These are phyloP conservation scores for Exophiala calicioides DNA, from an alignment of 2,329 filamentous ascomycete species.

Conservation along the genomic window DNA sequence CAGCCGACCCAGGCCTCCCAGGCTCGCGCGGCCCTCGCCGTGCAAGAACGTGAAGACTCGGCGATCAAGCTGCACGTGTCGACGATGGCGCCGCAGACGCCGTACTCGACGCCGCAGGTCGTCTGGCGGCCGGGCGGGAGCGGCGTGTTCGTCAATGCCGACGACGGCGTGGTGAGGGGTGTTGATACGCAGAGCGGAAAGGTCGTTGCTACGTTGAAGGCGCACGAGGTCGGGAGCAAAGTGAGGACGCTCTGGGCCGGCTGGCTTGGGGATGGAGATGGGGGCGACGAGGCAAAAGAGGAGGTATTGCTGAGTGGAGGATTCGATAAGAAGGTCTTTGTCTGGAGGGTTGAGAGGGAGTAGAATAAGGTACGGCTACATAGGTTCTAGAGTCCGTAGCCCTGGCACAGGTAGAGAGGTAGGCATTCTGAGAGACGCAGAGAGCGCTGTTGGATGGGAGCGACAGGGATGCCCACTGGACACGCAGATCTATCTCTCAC, in stretches of 20 bases:
- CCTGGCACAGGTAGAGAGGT: too few relatives aligned
- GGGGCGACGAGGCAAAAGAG: too few relatives aligned
- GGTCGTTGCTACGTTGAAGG: constrained; percentile 52
- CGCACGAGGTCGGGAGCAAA: constrained; percentile 60
- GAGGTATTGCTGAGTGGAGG: constrained; percentile 61
- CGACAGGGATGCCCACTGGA: too few relatives aligned
- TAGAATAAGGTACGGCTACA: too few relatives aligned
- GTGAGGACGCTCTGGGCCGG: constrained; percentile 61
- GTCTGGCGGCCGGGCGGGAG: constrained; percentile 63
- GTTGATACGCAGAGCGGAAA: constrained; percentile 62
- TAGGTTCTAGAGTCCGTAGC: too few relatives aligned
- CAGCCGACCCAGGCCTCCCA: constrained; percentile 24
- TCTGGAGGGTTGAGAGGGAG: constrained; percentile 48
- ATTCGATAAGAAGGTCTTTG: constrained; percentile 62
- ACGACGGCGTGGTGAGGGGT: constrained; percentile 63
- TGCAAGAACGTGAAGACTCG: constrained; percentile 59
- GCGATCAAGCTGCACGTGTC: constrained; percentile 62
- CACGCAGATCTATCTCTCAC: too few relatives aligned
- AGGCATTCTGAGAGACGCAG: too few relatives aligned
- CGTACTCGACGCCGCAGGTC: constrained; percentile 63
- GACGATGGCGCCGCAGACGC: constrained; percentile 64
- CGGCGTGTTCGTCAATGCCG: constrained; percentile 65
- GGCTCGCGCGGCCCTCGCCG: constrained; percentile 28
- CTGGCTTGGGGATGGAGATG: constrained; percentile 36
- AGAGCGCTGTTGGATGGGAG: too few relatives aligned